Evolutionary conservation across 345 rosid genomes (phyloP), one percentile per base, ranked within the genome.

Genomic region (Brassica carinata): DNA sequence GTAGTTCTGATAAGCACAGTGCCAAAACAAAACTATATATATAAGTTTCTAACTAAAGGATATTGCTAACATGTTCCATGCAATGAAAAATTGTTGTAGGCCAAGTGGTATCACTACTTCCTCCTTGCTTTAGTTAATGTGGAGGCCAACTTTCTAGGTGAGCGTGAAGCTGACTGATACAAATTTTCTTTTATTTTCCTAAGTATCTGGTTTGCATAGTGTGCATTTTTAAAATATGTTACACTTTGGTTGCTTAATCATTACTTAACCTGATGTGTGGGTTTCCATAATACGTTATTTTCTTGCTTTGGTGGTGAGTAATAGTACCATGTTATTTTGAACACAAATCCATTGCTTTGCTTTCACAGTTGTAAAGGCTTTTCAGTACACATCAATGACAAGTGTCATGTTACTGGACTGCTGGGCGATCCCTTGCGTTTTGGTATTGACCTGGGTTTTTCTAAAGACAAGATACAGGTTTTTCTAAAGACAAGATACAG

Each of bases 351-450:
- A 40, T 40, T 40, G 48, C 48, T n/a, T 69, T 70, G 76, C 64
- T 61, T 77, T 66, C 40, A 74, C 90, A 93, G 98, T 90, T 86
- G 97, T 90, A 83, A 96, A 96, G 89, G 97, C 99, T 17, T 88
- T 86, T 82, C 96, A 96, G 84, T 84, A 92, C 85, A 90, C 97
- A 64, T 87, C 98, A 45, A 73, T 96, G 40, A 96, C 99, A 30
- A 96, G 98, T 67, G 84, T 96, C 65, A 96, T 92, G 98, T 87
- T 96, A 69, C 88, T 96, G 18, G 98, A 96, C 76, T 96, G 99
- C 79, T 96, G 98, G 99, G 69, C 97, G 10, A 92, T 96, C 67
- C 98, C 99, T 1, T 85, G 88, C 0, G 98, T 93, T 76, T 86
- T 93, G 97, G 23, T 93, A 64, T 95, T 93, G 58, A 93, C 98